Conservation (phyloP, 129 eudicot genomes). For the Centella asiatica region DNA sequence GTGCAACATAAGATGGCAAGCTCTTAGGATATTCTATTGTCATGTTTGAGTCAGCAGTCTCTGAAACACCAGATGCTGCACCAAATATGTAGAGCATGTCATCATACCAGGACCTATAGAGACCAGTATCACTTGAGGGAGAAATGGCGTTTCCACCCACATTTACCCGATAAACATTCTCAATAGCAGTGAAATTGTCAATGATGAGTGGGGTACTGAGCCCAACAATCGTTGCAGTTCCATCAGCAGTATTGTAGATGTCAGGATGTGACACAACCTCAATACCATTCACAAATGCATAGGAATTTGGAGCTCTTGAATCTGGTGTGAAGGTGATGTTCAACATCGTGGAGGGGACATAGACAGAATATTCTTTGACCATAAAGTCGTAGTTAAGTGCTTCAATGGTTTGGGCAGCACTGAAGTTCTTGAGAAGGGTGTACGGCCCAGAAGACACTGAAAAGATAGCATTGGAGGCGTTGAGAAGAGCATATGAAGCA, state of each 20-base stretch:
- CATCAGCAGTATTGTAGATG: constrained; percentile 43
- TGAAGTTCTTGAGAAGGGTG: constrained; percentile 74
- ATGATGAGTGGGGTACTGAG: constrained; percentile 23
- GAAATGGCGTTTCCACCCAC: constrained; percentile 86
- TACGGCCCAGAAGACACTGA: constrained; percentile 51
- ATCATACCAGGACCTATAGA: constrained; percentile 64
- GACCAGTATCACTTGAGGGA: constrained; percentile 71
- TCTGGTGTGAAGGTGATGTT: constrained; percentile 61
- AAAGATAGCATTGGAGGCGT: constrained; percentile 57
- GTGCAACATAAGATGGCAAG: constrained; percentile 58
- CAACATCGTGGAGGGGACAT: constrained; percentile 42
- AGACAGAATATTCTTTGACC: constrained; percentile 62
- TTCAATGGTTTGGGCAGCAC: constrained; percentile 50
- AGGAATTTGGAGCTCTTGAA: constrained; percentile 37
- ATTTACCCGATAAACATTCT: constrained; percentile 63
- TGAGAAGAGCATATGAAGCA: constrained; percentile 44
- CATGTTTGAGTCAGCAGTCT: constrained; percentile 37
- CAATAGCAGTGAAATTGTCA: constrained; percentile 57
- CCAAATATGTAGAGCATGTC: constrained; percentile 51
- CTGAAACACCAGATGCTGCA: constrained; percentile 49
- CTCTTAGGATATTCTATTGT: constrained; percentile 39
- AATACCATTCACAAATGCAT: constrained; percentile 80
- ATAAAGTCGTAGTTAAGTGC: constrained; percentile 68
- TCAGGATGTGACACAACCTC: constrained; percentile 83
- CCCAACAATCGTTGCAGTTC: constrained; percentile 40